Percentiles rank a stretch among this genome's conserved stretches.
Conservation (phyloP, 768 basidiomycete species). For the Suillus bovinus region DNA sequence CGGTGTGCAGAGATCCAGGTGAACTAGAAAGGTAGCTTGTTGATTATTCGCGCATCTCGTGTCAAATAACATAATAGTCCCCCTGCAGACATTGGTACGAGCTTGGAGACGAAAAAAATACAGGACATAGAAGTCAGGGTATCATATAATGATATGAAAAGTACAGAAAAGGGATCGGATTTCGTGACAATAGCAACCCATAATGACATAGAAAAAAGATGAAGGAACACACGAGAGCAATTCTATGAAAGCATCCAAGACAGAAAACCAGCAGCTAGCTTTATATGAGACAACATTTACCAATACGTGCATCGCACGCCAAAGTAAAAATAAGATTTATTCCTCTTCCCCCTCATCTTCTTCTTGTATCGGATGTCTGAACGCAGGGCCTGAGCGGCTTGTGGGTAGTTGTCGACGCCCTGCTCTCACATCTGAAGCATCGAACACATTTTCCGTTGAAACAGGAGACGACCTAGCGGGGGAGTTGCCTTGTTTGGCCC, state of each 20-base stretch:
- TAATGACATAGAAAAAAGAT: slow-evolving; percentile 9
- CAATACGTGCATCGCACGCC: not conserved
- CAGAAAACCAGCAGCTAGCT: slow-evolving; percentile 6
- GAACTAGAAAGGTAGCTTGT: too few relatives aligned
- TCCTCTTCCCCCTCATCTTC: slow-evolving; percentile 88
- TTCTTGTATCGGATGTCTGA: slow-evolving; percentile 73
- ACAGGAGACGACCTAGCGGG: slow-evolving; percentile 61
- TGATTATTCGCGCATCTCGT: not conserved
- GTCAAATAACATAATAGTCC: not conserved
- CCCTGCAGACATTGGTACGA: not conserved
- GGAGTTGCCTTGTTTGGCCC: slow-evolving; percentile 56
- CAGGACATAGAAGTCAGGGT: slow-evolving; percentile 22
- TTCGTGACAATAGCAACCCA: slow-evolving; percentile 17
- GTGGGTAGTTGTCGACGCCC: slow-evolving; percentile 70
- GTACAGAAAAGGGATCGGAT: slow-evolving; percentile 13
- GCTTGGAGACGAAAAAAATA: slow-evolving; percentile 1
- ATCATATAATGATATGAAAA: slow-evolving; percentile 23
- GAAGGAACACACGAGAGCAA: slow-evolving; percentile 10
- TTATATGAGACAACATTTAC: slow-evolving; percentile 11
- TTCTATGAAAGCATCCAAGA: slow-evolving; percentile 18
- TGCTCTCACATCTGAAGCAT: slow-evolving; percentile 49
- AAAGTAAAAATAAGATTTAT: slow-evolving; percentile 18
- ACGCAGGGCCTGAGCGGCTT: slow-evolving; percentile 69
- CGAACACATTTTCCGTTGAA: slow-evolving; percentile 50
- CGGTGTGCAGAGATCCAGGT: too few relatives aligned